phyloP scores from a whole-genome alignment of 2,329 filamentous ascomycete species.

The Alternaria arborescens region DNA sequence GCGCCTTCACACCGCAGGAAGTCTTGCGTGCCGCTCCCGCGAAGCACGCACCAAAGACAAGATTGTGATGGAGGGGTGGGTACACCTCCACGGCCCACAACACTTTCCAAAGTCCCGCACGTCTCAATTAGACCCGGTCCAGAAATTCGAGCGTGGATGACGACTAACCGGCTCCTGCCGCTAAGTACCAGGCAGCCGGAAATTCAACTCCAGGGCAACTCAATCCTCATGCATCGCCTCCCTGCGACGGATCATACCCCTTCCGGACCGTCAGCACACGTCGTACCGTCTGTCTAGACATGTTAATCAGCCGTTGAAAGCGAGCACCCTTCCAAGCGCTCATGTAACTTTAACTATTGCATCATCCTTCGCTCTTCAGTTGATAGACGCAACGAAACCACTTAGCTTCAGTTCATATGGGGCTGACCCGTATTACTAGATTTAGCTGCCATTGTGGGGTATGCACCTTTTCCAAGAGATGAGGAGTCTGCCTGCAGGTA shows the following conservation, averaged over 20 bases:
- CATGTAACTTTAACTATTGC: background rate
- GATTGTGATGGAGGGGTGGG: background rate
- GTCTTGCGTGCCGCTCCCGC: background rate
- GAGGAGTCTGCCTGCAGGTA: conserved; percentile 8
- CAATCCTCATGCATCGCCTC: conserved; percentile 4
- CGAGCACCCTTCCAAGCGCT: background rate
- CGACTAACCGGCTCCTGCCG: conserved; percentile 29
- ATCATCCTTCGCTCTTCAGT: background rate
- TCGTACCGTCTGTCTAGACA: conserved; percentile 8
- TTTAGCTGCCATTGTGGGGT: conserved; percentile 26
- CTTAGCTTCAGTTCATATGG: background rate
- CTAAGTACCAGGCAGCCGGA: conserved; percentile 20
- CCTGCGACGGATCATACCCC: conserved; percentile 9
- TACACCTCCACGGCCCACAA: background rate
- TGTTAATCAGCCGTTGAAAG: conserved; percentile 7
- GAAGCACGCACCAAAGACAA: background rate
- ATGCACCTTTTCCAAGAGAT: conserved; percentile 21
- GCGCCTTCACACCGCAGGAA: background rate
- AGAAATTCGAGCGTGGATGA: background rate
- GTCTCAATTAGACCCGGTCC: background rate
- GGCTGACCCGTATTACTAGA: conserved; percentile 7
- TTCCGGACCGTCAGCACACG: conserved; percentile 3
- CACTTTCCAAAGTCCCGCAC: background rate
- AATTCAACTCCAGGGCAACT: conserved; percentile 2
- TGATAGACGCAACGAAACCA: background rate